Percentiles rank a stretch among this genome's conserved stretches.
Evolutionary conservation across 257 asterid genomes (phyloP).

Genomic region (Dorcoceras hygrometricum): DNA sequence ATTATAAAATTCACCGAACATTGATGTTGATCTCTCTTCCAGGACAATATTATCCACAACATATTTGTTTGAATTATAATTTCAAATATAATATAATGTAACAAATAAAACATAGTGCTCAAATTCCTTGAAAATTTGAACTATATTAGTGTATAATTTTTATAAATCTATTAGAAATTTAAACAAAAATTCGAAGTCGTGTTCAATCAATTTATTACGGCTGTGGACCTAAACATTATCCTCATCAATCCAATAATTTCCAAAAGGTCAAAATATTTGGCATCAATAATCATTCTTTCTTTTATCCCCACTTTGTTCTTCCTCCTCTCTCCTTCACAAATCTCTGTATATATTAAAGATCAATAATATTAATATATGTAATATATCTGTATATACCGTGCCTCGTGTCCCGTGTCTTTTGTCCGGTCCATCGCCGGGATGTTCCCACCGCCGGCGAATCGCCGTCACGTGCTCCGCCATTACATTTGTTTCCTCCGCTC

Average conservation of each 20-base stretch:
- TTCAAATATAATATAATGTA: too few relatives aligned
- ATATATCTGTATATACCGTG: conserved; percentile 1
- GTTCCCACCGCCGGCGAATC: conserved; percentile 40
- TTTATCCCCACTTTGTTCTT: conserved; percentile 10
- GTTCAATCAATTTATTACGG: neutral
- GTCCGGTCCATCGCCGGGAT: conserved; percentile 40
- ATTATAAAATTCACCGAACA: too few relatives aligned
- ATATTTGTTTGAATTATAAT: too few relatives aligned
- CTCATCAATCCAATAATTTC: neutral
- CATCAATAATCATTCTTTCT: conserved; percentile 21
- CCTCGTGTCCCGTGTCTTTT: conserved; percentile 6
- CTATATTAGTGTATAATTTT: too few relatives aligned
- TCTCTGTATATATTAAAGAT: conserved; percentile 1
- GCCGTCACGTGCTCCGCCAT: conserved; percentile 18
- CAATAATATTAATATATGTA: neutral
- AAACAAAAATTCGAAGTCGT: too few relatives aligned
- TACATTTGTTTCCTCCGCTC: conserved; percentile 13
- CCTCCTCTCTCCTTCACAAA: conserved; percentile 1
- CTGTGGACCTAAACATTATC: neutral
- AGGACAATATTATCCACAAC: too few relatives aligned
- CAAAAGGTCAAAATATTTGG: neutral
- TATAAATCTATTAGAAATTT: too few relatives aligned
- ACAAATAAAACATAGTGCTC: too few relatives aligned
- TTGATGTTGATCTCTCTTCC: too few relatives aligned
- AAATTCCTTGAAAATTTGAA: too few relatives aligned